These are phyloP conservation scores for Boechera stricta DNA, from an alignment of 345 rosid species.

Conservation along the genomic window DNA sequence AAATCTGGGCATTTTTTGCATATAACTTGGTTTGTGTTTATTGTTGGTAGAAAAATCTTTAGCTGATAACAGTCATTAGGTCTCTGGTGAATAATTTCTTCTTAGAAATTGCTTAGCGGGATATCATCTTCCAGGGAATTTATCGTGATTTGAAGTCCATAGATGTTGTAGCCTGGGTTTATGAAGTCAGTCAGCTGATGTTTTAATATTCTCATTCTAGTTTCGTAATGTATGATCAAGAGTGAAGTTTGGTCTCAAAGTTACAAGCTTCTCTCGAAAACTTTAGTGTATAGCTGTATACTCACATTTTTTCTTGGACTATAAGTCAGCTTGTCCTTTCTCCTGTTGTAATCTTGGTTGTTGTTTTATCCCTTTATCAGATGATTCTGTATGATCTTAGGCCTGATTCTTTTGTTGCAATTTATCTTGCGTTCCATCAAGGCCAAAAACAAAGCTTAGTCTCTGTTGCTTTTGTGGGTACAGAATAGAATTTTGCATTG, in stretches of 20 bases:
- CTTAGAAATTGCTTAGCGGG: too few relatives aligned
- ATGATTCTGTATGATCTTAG: not conserved
- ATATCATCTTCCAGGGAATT: not conserved
- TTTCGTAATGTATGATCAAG: not conserved
- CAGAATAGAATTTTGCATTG: not conserved
- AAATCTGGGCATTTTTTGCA: not conserved
- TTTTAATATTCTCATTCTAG: not conserved
- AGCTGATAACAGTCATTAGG: not conserved
- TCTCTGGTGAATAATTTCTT: too few relatives aligned
- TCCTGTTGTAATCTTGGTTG: not conserved
- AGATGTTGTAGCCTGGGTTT: not conserved
- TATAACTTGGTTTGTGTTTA: not conserved
- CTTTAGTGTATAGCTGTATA: not conserved
- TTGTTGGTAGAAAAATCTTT: not conserved
- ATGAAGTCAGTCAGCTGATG: not conserved
- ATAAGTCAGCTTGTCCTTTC: not conserved
- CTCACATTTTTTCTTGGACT: not conserved
- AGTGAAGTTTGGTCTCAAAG: constrained; percentile 8
- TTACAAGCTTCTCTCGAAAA: not conserved
- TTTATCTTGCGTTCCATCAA: too few relatives aligned
- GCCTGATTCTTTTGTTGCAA: too few relatives aligned
- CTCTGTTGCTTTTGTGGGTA: not conserved
- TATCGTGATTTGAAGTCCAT: not conserved
- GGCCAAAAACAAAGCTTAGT: not conserved
- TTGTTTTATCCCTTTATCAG: not conserved